These are phyloP conservation scores for Metschnikowia borealis DNA, from an alignment of 805 yeast species.

Conservation along the genomic window DNA sequence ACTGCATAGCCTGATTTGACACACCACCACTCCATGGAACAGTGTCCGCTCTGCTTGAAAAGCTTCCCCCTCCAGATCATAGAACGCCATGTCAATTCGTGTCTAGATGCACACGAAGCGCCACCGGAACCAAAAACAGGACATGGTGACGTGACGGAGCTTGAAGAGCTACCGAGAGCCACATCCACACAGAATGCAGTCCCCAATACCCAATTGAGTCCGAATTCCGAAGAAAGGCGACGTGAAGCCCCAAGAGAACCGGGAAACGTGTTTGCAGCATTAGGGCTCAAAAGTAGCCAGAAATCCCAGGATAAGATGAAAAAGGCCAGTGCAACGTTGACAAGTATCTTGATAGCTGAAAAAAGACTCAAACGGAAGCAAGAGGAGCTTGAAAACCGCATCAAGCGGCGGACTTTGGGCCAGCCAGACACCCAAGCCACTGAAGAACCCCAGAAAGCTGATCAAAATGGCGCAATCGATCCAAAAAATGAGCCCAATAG, in stretches of 20 bases:
- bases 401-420: conserved; percentile 3
- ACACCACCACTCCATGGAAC: conserved; percentile 2
- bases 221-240: not conserved
- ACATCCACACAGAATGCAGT: not conserved
- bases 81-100: conserved; percentile 39
- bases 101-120: conserved; percentile 32
- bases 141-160: not conserved
- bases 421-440: not conserved
- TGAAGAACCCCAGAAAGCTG: not conserved
- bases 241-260: not conserved
- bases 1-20: no score
- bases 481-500: no score
- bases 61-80: conserved; percentile 21
- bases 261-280: conserved; percentile 29
- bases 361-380: conserved; percentile 21
- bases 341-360: conserved; percentile 34
- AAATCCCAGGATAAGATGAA: conserved; percentile 16
- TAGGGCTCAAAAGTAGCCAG: conserved; percentile 33
- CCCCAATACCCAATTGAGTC: not conserved
- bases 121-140: conserved; percentile 2
- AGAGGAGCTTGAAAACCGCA: conserved; percentile 14
- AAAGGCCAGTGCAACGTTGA: conserved; percentile 30
- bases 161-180: not conserved
- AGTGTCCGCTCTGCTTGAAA: conserved; percentile 37
- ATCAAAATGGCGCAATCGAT: no score